Percentiles rank a stretch among this genome's conserved stretches.
Evolutionary conservation across 2,329 filamentous ascomycete genomes (phyloP).

Genomic region (Monosporascus sp.): DNA sequence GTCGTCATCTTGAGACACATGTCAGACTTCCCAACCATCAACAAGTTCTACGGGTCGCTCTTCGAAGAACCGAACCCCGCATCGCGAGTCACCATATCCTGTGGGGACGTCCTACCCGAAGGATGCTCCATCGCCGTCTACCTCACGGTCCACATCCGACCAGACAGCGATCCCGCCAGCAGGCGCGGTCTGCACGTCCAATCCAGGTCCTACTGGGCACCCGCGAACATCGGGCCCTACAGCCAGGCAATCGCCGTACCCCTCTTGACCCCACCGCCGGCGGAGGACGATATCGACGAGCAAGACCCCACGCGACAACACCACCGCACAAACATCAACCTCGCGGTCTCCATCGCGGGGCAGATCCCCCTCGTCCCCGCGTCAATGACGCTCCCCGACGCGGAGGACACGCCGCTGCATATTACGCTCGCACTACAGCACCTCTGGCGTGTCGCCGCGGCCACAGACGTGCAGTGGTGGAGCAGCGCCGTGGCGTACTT

Average conservation of each 20-base stretch:
- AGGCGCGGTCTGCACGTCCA: conserved; percentile 79
- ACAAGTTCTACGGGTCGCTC: conserved; percentile 67
- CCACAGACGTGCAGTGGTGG: conserved; percentile 71
- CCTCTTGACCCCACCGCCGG: conserved; percentile 22
- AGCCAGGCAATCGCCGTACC: conserved; percentile 73
- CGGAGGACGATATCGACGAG: conserved; percentile 19
- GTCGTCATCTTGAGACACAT: conserved; percentile 73
- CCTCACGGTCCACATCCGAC: conserved; percentile 34
- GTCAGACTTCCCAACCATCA: conserved; percentile 71
- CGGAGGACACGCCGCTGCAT: conserved; percentile 48
- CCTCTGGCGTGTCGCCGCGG: conserved; percentile 74
- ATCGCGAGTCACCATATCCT: conserved; percentile 76
- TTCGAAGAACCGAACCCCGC: conserved; percentile 80
- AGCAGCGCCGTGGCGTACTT: conserved; percentile 72
- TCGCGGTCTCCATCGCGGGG: conserved; percentile 66
- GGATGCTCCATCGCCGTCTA: conserved; percentile 58
- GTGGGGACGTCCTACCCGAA: conserved; percentile 60
- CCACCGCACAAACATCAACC: conserved; percentile 2
- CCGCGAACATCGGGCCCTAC: conserved; percentile 95
- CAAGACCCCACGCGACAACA: conserved; percentile 24
- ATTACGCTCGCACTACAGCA: conserved; percentile 78
- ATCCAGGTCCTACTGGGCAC: conserved; percentile 92
- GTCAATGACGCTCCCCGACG: conserved; percentile 61
- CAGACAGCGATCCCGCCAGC: conserved; percentile 6
- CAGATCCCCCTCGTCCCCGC: conserved; percentile 86